Conservation (phyloP, 768 basidiomycete genomes). For the Panellus pusillus region DNA sequence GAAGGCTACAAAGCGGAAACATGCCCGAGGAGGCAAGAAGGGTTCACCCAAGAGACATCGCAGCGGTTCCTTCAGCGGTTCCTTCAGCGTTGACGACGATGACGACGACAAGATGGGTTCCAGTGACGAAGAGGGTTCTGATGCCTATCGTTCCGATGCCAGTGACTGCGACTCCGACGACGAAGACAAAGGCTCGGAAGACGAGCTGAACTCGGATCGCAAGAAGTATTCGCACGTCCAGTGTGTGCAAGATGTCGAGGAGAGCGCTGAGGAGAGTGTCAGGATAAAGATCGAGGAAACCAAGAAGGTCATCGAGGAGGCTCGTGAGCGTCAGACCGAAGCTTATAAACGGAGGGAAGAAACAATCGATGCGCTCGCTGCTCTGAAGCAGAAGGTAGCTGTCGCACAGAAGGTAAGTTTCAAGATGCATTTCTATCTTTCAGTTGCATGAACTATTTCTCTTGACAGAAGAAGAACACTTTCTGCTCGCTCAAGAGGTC, state of each 20-base stretch:
- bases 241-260: constrained; percentile 33
- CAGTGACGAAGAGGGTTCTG: constrained; percentile 22
- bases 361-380: constrained; percentile 32
- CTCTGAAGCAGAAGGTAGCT: constrained; percentile 42
- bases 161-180: constrained; percentile 19
- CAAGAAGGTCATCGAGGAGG: constrained; percentile 40
- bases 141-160: constrained; percentile 27
- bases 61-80: constrained; percentile 23
- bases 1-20: constrained; percentile 52
- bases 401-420: constrained; percentile 42
- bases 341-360: constrained; percentile 38
- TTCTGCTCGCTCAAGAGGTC: constrained; percentile 61
- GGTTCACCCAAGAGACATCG: constrained; percentile 48
- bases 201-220: constrained; percentile 23
- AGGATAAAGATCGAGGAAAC: constrained; percentile 44
- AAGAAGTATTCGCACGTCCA: constrained; percentile 12
- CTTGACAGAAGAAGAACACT: constrained; percentile 53
- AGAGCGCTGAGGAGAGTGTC: constrained; percentile 45
- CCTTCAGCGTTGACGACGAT: constrained; percentile 37
- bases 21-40: constrained; percentile 36
- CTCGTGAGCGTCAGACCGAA: constrained; percentile 37
- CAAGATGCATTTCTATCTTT: neutral
- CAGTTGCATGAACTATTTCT: constrained; percentile 19
- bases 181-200: constrained; percentile 23
- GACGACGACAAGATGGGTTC: constrained; percentile 17